Conservation (phyloP, 1,284 basidiomycete species). For the Ganoderma resinaceum region DNA sequence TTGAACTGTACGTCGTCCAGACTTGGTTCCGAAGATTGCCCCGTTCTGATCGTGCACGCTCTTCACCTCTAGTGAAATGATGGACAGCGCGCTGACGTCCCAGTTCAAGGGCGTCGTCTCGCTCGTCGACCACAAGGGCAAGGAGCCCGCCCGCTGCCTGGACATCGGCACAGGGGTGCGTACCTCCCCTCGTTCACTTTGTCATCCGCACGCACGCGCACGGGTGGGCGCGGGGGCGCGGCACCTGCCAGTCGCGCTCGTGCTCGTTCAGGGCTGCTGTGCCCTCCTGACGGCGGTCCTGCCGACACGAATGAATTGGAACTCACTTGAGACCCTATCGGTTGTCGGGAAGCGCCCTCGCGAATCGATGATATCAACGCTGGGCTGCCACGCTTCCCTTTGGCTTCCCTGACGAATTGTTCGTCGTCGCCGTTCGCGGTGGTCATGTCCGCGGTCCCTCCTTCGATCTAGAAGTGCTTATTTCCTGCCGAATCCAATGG, state of each 20-base stretch:
- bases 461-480: not conserved
- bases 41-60: not conserved
- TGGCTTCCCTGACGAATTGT: not conserved
- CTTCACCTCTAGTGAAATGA: constrained; percentile 52
- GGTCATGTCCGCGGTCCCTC: not conserved
- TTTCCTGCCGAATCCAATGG: not conserved
- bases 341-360: not conserved
- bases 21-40: not conserved
- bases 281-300: not conserved
- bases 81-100: constrained; percentile 60
- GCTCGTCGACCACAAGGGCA: constrained; percentile 57
- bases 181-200: constrained; percentile 16
- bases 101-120: constrained; percentile 59
- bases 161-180: constrained; percentile 75
- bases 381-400: not conserved
- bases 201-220: not conserved
- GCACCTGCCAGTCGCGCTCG: not conserved
- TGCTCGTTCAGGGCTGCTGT: not conserved
- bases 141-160: constrained; percentile 55
- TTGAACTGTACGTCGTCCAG: constrained; percentile 62
- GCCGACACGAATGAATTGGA: not conserved
- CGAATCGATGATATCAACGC: not conserved
- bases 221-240: not conserved
- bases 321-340: not conserved
- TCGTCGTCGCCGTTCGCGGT: not conserved